Evolutionary conservation across 805 yeast species (phyloP).

Genomic region (Yamadazyma nakazawae): DNA sequence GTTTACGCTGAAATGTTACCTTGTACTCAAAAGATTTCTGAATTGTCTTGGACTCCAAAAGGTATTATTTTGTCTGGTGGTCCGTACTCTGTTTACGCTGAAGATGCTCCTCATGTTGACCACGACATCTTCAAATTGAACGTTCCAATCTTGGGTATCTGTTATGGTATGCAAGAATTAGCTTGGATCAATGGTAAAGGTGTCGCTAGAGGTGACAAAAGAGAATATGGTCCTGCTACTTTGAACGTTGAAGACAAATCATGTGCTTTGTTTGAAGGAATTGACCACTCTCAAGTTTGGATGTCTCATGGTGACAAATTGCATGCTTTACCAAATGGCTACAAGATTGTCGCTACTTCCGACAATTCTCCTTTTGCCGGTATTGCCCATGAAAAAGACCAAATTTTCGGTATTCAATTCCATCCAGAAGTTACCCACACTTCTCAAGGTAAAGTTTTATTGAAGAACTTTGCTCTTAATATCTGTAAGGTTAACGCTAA

Average conservation of each 20-base stretch:
- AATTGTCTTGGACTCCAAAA: slow-evolving; percentile 89
- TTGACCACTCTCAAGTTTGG: slow-evolving; percentile 96
- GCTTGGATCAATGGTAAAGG: slow-evolving; percentile 97
- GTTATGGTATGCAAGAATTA: slow-evolving; percentile 98
- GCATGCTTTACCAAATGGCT: slow-evolving; percentile 84
- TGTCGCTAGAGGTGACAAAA: slow-evolving; percentile 93
- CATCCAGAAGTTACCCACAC: slow-evolving; percentile 99
- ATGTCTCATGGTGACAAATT: slow-evolving; percentile 99
- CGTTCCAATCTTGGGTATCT: slow-evolving; percentile 95
- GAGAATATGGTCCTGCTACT: slow-evolving; percentile 97
- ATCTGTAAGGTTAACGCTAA: slow-evolving; percentile 84
- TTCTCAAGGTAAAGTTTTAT: slow-evolving; percentile 78
- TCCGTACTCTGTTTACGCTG: slow-evolving; percentile 95
- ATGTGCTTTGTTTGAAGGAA: slow-evolving; percentile 78
- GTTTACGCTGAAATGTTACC: slow-evolving; percentile 99
- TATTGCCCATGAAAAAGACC: slow-evolving; percentile 68
- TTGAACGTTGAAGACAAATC: slow-evolving; percentile 65
- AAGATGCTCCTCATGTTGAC: slow-evolving; percentile 97
- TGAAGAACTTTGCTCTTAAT: slow-evolving; percentile 88
- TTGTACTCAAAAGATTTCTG: slow-evolving; percentile 95
- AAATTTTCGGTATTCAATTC: slow-evolving; percentile 93
- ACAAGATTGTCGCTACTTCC: slow-evolving; percentile 84
- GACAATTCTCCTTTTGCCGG: slow-evolving; percentile 96
- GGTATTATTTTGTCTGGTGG: slow-evolving; percentile 97
- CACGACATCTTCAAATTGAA: slow-evolving; percentile 84